Percentiles rank a stretch among this genome's conserved stretches.
Evolutionary conservation across 768 basidiomycete genomes (phyloP).

Genomic region (Pisolithus albus): DNA sequence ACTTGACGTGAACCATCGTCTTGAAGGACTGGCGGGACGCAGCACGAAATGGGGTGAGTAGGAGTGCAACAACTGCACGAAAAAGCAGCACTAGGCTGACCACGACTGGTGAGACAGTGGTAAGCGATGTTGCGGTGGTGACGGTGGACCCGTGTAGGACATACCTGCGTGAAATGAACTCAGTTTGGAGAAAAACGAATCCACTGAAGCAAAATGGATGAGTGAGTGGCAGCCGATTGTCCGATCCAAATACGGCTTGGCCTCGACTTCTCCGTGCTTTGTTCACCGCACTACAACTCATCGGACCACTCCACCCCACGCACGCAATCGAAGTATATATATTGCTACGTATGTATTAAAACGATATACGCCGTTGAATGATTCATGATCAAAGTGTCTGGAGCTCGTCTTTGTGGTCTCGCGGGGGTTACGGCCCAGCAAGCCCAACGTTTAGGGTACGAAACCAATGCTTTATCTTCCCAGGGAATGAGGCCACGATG

Average conservation of each 20-base stretch:
- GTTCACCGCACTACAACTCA: no score
- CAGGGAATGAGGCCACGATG: conserved; percentile 30
- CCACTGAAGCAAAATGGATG: background rate
- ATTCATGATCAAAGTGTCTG: background rate
- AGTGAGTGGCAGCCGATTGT: background rate
- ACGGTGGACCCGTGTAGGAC: background rate
- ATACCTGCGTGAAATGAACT: conserved; percentile 22
- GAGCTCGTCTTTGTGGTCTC: background rate
- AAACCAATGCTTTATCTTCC: conserved; percentile 14
- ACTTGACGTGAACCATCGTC: conserved; percentile 42
- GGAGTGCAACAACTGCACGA: conserved; percentile 19
- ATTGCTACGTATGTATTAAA: no score
- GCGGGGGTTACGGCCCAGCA: background rate
- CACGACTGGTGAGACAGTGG: conserved; percentile 12
- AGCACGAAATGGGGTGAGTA: conserved; percentile 3
- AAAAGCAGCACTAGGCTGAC: conserved; percentile 31
- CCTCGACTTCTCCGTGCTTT: no score
- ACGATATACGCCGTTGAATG: no score
- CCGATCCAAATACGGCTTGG: no score
- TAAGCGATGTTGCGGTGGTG: background rate
- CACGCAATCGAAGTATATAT: no score
- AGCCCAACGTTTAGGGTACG: background rate
- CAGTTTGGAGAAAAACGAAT: conserved; percentile 19
- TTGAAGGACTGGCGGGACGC: conserved; percentile 6
- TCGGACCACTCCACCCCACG: no score